Evolutionary conservation across 768 basidiomycete genomes (phyloP).

Genomic region (Sarcomyxa edulis): DNA sequence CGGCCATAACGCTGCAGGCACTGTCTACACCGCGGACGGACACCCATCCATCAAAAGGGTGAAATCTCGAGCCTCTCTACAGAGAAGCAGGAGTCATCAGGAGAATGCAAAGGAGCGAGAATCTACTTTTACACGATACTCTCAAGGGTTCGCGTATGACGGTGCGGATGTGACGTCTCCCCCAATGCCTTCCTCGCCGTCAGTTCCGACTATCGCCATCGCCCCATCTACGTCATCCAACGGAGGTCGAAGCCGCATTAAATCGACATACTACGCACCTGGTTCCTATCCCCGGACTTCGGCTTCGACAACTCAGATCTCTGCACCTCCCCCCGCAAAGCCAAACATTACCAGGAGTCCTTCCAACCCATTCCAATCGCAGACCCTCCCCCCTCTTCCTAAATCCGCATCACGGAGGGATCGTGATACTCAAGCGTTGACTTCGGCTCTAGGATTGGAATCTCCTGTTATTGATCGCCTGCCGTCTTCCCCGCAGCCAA

Average conservation of each 20-base stretch:
- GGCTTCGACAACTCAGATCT: conserved; percentile 28
- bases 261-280: conserved; percentile 61
- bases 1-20: conserved; percentile 24
- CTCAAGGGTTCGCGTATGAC: conserved; percentile 44
- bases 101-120: neutral
- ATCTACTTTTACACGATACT: conserved; percentile 17
- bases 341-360: conserved; percentile 13
- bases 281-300: conserved; percentile 52
- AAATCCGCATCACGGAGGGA: conserved; percentile 41
- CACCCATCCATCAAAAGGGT: conserved; percentile 31
- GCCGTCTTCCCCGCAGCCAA: conserved; percentile 53
- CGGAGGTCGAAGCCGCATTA: conserved; percentile 61
- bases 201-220: conserved; percentile 19
- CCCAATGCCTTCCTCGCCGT: conserved; percentile 8
- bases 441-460: conserved; percentile 33
- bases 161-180: conserved; percentile 48
- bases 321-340: conserved; percentile 8
- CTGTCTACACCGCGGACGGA: conserved; percentile 35
- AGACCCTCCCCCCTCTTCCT: conserved; percentile 28
- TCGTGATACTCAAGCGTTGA: conserved; percentile 30
- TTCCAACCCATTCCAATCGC: conserved; percentile 30
- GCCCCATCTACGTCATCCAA: conserved; percentile 18
- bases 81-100: conserved; percentile 14
- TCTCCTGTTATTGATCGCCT: conserved; percentile 17
- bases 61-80: conserved; percentile 24